phyloP scores from a whole-genome alignment of 73 alveolate species.

The Paramecium caudatum region DNA sequence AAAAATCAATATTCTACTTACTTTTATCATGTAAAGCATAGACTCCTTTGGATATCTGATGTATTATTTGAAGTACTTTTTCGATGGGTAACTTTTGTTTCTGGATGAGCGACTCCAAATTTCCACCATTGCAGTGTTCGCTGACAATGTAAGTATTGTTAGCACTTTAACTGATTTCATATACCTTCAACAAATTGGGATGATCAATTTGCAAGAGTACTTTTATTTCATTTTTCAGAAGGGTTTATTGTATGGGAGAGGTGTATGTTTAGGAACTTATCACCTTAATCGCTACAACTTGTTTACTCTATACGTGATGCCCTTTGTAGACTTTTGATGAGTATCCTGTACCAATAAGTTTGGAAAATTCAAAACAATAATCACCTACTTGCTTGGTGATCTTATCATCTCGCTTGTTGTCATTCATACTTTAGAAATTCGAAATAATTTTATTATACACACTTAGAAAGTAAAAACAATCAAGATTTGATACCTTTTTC shows the following conservation, averaged over 20 bases:
- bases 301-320: not conserved
- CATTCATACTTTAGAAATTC: not conserved
- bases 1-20: not conserved
- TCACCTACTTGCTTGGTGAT: not conserved
- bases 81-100: not conserved
- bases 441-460: too few relatives aligned
- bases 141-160: slow-evolving; percentile 49
- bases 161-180: not conserved
- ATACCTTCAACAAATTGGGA: slow-evolving; percentile 36
- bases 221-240: slow-evolving; percentile 17
- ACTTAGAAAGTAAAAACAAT: not conserved
- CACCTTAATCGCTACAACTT: slow-evolving; percentile 41
- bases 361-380: not conserved
- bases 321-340: slow-evolving; percentile 39
- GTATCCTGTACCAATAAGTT: slow-evolving; percentile 26
- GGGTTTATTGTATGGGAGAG: slow-evolving; percentile 6
- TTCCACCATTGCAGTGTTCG: slow-evolving; percentile 18
- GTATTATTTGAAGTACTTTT: not conserved
- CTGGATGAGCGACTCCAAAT: not conserved
- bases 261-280: slow-evolving; percentile 11
- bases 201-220: not conserved
- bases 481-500: not conserved
- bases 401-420: not conserved
- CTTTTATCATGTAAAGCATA: slow-evolving; percentile 31
- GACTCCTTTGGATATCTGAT: slow-evolving; percentile 5